Conservation (phyloP, 495 filamentous ascomycete genomes). For the Penicillium maclennaniae region DNA sequence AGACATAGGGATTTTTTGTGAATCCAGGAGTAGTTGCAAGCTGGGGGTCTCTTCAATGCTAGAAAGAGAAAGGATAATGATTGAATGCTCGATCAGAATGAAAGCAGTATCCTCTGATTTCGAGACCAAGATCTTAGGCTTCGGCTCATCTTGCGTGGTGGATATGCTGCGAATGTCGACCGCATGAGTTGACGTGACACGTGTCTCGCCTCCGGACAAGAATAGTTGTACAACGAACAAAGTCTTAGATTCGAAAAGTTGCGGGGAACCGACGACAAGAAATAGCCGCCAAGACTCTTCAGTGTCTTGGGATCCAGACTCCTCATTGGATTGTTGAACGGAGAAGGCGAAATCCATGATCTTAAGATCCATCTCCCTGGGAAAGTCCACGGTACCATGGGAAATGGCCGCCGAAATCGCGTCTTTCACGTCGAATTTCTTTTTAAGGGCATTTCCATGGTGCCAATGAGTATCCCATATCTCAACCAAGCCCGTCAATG, state of each 20-base stretch:
- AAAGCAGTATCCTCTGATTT: constrained; percentile 76
- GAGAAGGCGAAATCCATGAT: constrained; percentile 37
- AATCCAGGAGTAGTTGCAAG: constrained; percentile 64
- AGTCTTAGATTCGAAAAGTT: constrained; percentile 15
- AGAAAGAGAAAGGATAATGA: constrained; percentile 70
- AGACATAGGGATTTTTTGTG: constrained; percentile 47
- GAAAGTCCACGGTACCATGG: constrained; percentile 14
- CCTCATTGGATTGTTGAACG: constrained; percentile 15
- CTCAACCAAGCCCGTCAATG: constrained; percentile 68
- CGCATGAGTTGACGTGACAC: constrained; percentile 27
- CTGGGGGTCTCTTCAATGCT: constrained; percentile 57
- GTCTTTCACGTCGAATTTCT: constrained; percentile 46
- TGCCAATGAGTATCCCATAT: constrained; percentile 85
- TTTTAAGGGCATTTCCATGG: constrained; percentile 57
- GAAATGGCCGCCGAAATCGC: constrained; percentile 31
- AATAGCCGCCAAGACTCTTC: constrained; percentile 33
- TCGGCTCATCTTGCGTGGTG: constrained; percentile 34
- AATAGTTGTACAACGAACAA: constrained; percentile 30
- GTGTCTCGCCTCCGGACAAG: constrained; percentile 23
- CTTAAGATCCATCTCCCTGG: constrained; percentile 31
- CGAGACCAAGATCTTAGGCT: constrained; percentile 73
- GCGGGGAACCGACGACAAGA: constrained; percentile 25
- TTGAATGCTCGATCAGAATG: constrained; percentile 68
- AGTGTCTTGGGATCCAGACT: constrained; percentile 9
- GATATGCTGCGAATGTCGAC: constrained; percentile 25